Base-by-base conservation (phyloP, 805 yeast species). In the Ogataea polymorpha region DNA sequence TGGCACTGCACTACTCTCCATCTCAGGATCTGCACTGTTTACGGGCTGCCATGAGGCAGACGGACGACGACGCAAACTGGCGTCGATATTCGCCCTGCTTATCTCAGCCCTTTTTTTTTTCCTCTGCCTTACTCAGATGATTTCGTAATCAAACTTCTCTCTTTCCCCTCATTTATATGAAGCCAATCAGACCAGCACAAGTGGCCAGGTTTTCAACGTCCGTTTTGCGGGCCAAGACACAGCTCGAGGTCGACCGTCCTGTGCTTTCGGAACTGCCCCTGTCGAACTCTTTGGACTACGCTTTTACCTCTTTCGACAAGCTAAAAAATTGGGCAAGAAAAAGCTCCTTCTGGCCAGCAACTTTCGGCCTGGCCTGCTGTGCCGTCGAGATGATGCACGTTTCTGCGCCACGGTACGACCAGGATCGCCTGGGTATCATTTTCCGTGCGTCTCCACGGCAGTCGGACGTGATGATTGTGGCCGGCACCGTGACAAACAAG, bases 321-420 rank as follows among this genome's bases (percentile, higher is more conserved):
- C 77, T 86, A 48, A 89, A 89, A 50, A 82, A 82, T 69, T 86
- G 96, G 96, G 95, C 91, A 2, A 77, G 95, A 65, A 88, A 85
- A 61, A 87, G 95, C 20, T 84, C 93, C 2, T 86, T 86, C 64
- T 86, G 96, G 96, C 96, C 96, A 7, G 90, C 86, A 33, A 86
- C 96, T 26, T 86, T 86, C 65, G 96, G 96, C 24, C 71, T 86
- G 58, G 95, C 95, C 7, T 86, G 96, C 67, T 86, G 96, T 71
- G 96, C 96, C 46, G 95, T 86, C 30, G 96, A 86, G 67, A 86
- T 86, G 96, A 86, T 86, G 96, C 96, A 86, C 62, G 85, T 83
- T 27, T 86, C 95, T 18, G 80, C 95, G 44, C 95, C 96, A 46
- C 74, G 96, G 60, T 86, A 86, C 65, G 96, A 86, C 67, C 95